phyloP scores from a whole-genome alignment of 176 grass and related monocot genomes.

The Cocos nucifera region DNA sequence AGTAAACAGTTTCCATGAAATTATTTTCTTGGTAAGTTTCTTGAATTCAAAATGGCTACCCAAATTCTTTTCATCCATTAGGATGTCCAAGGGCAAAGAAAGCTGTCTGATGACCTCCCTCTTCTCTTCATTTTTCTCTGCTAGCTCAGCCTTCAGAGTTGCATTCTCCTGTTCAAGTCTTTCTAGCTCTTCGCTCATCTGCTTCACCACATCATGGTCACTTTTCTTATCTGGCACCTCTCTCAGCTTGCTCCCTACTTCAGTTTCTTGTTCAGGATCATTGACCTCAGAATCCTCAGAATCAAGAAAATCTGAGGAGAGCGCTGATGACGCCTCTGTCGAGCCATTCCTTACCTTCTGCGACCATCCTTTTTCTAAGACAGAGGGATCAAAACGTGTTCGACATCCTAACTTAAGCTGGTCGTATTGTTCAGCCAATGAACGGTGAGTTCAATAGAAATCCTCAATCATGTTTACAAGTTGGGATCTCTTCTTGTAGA shows the following conservation, averaged over 20 bases:
- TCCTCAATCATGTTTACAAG: constrained; percentile 75
- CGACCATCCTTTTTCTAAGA: constrained; percentile 29
- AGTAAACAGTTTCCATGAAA: constrained; percentile 45
- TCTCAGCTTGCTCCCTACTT: constrained; percentile 3
- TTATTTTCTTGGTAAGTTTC: constrained; percentile 51
- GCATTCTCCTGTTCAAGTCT: constrained; percentile 33
- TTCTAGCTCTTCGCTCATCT: constrained; percentile 32
- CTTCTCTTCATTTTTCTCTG: constrained; percentile 78
- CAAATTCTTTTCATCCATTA: constrained; percentile 46
- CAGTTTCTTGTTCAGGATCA: constrained; percentile 47
- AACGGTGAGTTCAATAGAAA: constrained; percentile 68
- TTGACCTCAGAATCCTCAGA: constrained; percentile 56
- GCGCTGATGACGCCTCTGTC: constrained; percentile 12
- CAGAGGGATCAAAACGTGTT: constrained; percentile 24
- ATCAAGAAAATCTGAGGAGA: constrained; percentile 39
- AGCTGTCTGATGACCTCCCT: constrained; percentile 94
- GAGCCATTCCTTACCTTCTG: constrained; percentile 2
- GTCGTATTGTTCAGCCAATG: constrained; percentile 64
- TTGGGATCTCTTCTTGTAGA: constrained; percentile 75
- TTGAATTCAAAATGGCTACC: constrained; percentile 37
- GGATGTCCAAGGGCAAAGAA: constrained; percentile 42
- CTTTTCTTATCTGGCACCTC: background rate
- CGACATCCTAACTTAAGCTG: constrained; percentile 44
- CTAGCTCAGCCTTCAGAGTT: constrained; percentile 29
- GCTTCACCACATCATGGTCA: constrained; percentile 14